Base-by-base conservation (phyloP, 2,329 filamentous ascomycete species). In the Calonectria henricotiae region DNA sequence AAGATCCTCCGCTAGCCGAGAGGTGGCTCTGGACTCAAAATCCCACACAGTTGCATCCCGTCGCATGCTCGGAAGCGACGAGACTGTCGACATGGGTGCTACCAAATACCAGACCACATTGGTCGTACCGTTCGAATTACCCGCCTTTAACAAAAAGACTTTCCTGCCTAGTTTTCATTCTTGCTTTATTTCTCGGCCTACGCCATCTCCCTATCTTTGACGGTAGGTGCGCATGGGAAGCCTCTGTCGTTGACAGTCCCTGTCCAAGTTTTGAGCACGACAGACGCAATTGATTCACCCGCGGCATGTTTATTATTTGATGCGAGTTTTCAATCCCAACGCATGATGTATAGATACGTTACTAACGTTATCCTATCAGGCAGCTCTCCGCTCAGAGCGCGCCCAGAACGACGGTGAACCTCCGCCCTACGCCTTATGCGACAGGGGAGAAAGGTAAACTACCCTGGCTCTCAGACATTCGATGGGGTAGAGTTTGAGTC, bases 101-200 rank as follows among this genome's bases (percentile, higher is more conserved):
- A 58, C 55, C 12, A 68, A 47, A 37, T 20, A 75, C n/a, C 67
- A 30, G 9, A 47, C 71, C 6, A 64, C 55, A 8, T 12, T 76
- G 1, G 62, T 54, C 0, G 9, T 76, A 0, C 71, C 62, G 0
- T 70, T 75, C 15, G 49, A 35, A 9, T 30, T 77, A 4, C 69
- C 72, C 4, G 64, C 66, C 2, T 71, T 67, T 0, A 68, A 65
- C 13, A 73, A 65, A 3, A 74, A 70, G 49, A 67, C 70, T 1
- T 30, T 77, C 1, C 65, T 76, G 1, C 74, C 74, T 0, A 74
- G 62, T 0, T 77, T 76, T 6, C 60, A 70, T 15, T 75, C 74
- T 1, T 76, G 75, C n/a, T 49, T 75, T 0, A 69, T 75, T 9
- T 77, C 58, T 6, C 61, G 74, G 68, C 67, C 0, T 77, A 73